phyloP scores from a whole-genome alignment of 2,329 filamentous ascomycete genomes.

The Colletotrichum tanaceti region DNA sequence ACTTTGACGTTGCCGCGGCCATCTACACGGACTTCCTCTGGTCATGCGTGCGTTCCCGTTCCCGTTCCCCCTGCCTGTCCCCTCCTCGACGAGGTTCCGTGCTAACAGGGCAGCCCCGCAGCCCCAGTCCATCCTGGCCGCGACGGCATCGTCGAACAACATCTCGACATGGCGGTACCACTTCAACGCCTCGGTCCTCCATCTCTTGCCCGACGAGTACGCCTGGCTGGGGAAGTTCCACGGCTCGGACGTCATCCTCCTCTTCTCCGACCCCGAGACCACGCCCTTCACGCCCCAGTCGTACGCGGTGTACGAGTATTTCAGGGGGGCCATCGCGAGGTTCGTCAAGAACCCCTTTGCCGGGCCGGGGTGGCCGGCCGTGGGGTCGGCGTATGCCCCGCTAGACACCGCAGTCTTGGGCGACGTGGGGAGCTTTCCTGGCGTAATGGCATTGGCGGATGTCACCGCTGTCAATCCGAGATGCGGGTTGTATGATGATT shows the following conservation, averaged over 20 bases:
- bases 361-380: constrained; percentile 45
- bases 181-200: constrained; percentile 45
- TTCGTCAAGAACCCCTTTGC: constrained; percentile 44
- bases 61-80: too few species aligned
- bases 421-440: constrained; percentile 28
- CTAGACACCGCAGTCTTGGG: constrained; percentile 44
- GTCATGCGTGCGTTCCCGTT: constrained; percentile 44
- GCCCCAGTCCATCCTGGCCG: constrained; percentile 45
- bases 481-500: constrained; percentile 41
- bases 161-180: constrained; percentile 46
- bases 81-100: neutral
- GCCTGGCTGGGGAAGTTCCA: constrained; percentile 46
- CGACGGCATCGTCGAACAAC: constrained; percentile 39
- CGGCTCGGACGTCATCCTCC: constrained; percentile 43
- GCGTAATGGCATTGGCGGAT: constrained; percentile 41
- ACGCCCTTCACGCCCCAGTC: constrained; percentile 41
- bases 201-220: constrained; percentile 41
- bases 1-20: constrained; percentile 45
- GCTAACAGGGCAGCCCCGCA: constrained; percentile 32
- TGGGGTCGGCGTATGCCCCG: constrained; percentile 42
- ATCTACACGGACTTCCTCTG: constrained; percentile 47
- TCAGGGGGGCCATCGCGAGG: constrained; percentile 43
- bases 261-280: constrained; percentile 43
- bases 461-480: constrained; percentile 40
- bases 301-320: constrained; percentile 44